phyloP scores from a whole-genome alignment of 495 filamentous ascomycete species.

The Lentithecium fluviatile region DNA sequence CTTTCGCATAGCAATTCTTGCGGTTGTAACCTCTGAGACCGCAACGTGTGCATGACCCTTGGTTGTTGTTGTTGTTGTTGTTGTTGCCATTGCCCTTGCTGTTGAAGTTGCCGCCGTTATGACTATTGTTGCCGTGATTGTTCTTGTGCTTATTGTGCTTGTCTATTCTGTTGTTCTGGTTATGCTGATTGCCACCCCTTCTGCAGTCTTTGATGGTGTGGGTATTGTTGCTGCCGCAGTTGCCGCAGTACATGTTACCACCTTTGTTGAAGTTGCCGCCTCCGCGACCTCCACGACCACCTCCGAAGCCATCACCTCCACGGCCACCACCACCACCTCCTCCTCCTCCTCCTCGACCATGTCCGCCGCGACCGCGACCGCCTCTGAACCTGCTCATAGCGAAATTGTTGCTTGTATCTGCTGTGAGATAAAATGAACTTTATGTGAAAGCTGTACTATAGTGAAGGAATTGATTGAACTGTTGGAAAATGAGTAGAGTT shows the following conservation, averaged over 20 bases:
- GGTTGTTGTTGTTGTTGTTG: not conserved
- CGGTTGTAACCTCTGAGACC: not conserved
- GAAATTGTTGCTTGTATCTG: too few species aligned
- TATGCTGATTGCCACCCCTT: not conserved
- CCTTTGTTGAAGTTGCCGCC: not conserved
- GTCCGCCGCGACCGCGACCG: not conserved
- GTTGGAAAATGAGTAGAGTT: too few species aligned
- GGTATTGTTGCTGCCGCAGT: not conserved
- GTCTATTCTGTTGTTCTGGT: not conserved
- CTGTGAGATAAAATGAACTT: too few species aligned
- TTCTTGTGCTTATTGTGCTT: not conserved
- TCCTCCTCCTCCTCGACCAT: too few species aligned
- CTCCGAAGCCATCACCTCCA: too few species aligned
- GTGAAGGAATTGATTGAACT: too few species aligned
- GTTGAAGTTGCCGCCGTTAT: not conserved
- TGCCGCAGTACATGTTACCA: too few species aligned
- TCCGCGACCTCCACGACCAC: not conserved
- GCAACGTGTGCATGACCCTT: not conserved
- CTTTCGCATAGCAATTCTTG: constrained; percentile 1
- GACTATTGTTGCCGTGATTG: not conserved
- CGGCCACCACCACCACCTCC: too few species aligned
- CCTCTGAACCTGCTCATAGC: not conserved
- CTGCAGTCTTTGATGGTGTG: not conserved
- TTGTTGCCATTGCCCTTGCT: not conserved
- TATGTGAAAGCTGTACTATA: too few species aligned